Percentiles rank a stretch among this genome's conserved stretches.
Conservation (phyloP, 1,139 yeast genomes). For the Spencermartinsiella ligniputridi region DNA sequence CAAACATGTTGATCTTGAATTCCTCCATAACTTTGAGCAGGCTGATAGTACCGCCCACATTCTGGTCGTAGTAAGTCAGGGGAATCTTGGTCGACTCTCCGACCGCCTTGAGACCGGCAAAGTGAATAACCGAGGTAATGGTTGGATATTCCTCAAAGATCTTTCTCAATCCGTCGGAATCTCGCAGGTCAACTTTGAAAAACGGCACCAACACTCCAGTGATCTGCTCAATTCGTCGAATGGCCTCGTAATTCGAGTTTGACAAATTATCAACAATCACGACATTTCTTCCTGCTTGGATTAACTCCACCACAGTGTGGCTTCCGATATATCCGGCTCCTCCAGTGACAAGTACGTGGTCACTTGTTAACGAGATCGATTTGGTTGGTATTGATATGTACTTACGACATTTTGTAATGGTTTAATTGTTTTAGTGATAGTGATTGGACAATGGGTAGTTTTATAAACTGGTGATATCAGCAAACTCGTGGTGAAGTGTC, state of each 20-base stretch:
- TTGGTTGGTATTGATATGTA: too few species aligned
- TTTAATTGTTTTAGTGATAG: too few species aligned
- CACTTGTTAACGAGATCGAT: too few species aligned
- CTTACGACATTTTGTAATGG: too few species aligned
- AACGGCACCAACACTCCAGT: conserved; percentile 51
- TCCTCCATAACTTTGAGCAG: conserved; percentile 52
- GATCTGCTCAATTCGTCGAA: conserved; percentile 60
- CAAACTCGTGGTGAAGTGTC: too few species aligned
- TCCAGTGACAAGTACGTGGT: conserved; percentile 65
- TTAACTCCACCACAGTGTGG: conserved; percentile 63
- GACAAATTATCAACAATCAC: conserved; percentile 67
- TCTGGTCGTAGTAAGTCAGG: conserved; percentile 65
- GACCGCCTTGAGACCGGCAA: conserved; percentile 85
- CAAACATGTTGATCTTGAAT: conserved; percentile 50
- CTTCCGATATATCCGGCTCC: conserved; percentile 90
- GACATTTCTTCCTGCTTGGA: conserved; percentile 62
- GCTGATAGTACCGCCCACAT: conserved; percentile 61
- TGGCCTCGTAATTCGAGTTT: conserved; percentile 66
- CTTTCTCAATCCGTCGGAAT: conserved; percentile 43
- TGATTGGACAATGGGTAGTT: too few species aligned
- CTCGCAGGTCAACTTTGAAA: conserved; percentile 55
- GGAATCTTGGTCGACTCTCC: conserved; percentile 77
- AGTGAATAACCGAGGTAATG: conserved; percentile 65
- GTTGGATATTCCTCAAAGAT: conserved; percentile 48
- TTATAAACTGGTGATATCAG: too few species aligned